phyloP scores from a whole-genome alignment of 2,329 filamentous ascomycete genomes.

The Chaetomiaceae sp. region DNA sequence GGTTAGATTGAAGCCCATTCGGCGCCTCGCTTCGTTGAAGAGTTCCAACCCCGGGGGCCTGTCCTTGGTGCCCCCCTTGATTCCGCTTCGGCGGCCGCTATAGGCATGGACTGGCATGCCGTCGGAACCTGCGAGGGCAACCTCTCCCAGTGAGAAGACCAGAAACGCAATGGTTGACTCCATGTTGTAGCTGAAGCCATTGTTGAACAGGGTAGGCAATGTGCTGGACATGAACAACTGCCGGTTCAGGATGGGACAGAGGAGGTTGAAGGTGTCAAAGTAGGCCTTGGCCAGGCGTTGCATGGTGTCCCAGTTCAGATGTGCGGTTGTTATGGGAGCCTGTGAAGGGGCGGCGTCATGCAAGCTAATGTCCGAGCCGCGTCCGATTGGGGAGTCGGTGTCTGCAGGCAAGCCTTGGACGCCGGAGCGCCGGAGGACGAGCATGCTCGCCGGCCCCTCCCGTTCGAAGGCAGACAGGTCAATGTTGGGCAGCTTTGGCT shows the following conservation, averaged over 20 bases:
- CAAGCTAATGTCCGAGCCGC: background rate
- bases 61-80: constrained; percentile 46
- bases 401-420: constrained; percentile 20
- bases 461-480: constrained; percentile 33
- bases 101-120: constrained; percentile 42
- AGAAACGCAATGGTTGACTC: constrained; percentile 51
- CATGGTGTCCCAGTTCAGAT: constrained; percentile 46
- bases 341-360: constrained; percentile 3
- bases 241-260: constrained; percentile 56
- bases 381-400: constrained; percentile 4
- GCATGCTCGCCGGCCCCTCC: constrained; percentile 35
- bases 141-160: constrained; percentile 55
- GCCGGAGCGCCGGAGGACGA: constrained; percentile 29
- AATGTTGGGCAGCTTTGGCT: constrained; percentile 31
- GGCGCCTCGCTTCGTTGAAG: constrained; percentile 58
- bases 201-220: constrained; percentile 41
- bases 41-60: constrained; percentile 53
- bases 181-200: constrained; percentile 47
- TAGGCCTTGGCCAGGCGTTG: constrained; percentile 49
- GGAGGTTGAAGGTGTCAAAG: constrained; percentile 56
- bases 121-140: constrained; percentile 48
- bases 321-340: constrained; percentile 11
- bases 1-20: constrained; percentile 54
- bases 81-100: constrained; percentile 45
- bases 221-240: constrained; percentile 48